Percentiles rank a stretch among this genome's conserved stretches.
These are phyloP conservation scores for Hylodesmum podocarpum DNA, from an alignment of 306 rosid species.

Conservation along the genomic window DNA sequence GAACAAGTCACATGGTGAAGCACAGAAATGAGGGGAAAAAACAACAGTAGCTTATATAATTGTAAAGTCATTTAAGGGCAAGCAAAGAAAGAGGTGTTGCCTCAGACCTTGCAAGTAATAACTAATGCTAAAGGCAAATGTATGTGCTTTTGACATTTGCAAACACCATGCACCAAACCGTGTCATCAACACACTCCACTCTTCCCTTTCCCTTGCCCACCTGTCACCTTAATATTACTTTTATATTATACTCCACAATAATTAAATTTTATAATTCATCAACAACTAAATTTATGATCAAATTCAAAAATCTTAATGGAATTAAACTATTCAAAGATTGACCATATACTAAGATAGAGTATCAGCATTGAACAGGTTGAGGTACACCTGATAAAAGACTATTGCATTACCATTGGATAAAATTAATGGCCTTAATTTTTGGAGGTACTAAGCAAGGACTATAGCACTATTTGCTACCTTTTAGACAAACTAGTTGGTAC, in stretches of 20 bases:
- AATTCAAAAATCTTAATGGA: too few species aligned
- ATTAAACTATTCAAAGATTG: too few species aligned
- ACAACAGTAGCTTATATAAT: conserved; percentile 22
- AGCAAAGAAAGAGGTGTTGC: conserved; percentile 13
- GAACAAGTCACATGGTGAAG: conserved; percentile 40
- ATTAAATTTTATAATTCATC: too few species aligned
- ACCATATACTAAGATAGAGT: not conserved
- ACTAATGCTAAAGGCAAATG: conserved; percentile 11
- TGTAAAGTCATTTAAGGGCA: conserved; percentile 40
- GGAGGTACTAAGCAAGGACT: not conserved
- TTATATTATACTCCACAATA: conserved; percentile 2
- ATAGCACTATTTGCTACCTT: not conserved
- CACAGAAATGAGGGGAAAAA: conserved; percentile 29
- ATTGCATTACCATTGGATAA: not conserved
- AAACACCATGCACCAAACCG: conserved; percentile 1
- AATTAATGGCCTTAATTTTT: not conserved
- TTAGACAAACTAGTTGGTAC: not conserved
- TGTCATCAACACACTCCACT: conserved; percentile 6
- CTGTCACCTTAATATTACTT: not conserved
- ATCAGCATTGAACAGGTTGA: not conserved
- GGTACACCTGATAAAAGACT: not conserved
- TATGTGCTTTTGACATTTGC: conserved; percentile 20
- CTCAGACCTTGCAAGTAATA: not conserved
- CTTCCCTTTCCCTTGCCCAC: not conserved
- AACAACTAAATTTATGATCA: too few species aligned